phyloP scores from a whole-genome alignment of 176 grass and related monocot species.

The Musa itinerans region DNA sequence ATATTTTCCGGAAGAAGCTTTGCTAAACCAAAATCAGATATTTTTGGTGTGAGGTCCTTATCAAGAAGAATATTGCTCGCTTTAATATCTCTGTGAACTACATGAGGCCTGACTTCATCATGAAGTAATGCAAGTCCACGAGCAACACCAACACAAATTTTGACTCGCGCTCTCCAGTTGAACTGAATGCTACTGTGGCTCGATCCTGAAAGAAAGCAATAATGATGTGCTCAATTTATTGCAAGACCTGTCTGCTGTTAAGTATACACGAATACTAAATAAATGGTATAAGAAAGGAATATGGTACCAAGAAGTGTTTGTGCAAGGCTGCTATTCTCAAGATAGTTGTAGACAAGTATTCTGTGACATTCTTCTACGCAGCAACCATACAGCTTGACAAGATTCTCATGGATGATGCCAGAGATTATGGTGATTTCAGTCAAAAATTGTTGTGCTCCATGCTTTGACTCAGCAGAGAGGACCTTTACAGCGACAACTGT shows the following conservation, averaged over 20 bases:
- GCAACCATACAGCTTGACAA: constrained; percentile 61
- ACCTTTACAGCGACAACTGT: constrained; percentile 60
- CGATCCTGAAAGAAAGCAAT: constrained; percentile 27
- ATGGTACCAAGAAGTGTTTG: constrained; percentile 57
- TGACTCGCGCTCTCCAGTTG: constrained; percentile 62
- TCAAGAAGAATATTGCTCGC: constrained; percentile 87
- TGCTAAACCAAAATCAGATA: constrained; percentile 85
- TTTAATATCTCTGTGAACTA: constrained; percentile 93
- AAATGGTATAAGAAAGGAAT: constrained; percentile 17
- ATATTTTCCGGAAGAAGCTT: constrained; percentile 62
- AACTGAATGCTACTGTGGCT: constrained; percentile 48
- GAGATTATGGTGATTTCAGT: constrained; percentile 59
- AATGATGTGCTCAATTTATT: neutral
- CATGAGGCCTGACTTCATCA: constrained; percentile 45
- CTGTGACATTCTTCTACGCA: constrained; percentile 61
- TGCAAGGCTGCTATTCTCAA: constrained; percentile 79
- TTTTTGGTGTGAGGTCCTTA: constrained; percentile 73
- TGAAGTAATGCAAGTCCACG: constrained; percentile 73
- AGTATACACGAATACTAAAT: neutral
- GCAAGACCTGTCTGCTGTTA: neutral
- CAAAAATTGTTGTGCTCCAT: constrained; percentile 62
- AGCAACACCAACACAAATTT: constrained; percentile 64
- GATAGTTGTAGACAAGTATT: constrained; percentile 81
- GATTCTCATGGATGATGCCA: constrained; percentile 60
- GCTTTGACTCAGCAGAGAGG: constrained; percentile 63